Evolutionary conservation across 208 protist species (phyloP).

Genomic region (Leishmania guyanensis): DNA sequence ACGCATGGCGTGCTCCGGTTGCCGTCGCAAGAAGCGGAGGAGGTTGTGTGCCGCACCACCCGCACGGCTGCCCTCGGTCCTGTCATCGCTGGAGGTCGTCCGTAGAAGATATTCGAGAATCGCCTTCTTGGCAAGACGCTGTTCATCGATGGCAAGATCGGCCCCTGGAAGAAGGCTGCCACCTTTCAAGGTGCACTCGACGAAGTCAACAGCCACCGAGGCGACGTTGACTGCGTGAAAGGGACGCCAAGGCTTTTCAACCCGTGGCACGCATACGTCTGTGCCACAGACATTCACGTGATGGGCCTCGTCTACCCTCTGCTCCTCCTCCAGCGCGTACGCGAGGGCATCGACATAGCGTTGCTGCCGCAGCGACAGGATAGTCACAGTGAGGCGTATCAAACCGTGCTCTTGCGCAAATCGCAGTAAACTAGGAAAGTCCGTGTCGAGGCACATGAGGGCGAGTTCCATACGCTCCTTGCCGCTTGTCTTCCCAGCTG

Average conservation of each 20-base stretch:
- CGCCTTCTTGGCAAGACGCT: constrained; percentile 29
- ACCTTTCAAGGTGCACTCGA: constrained; percentile 46
- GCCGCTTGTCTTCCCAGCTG: background rate
- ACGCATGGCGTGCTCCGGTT: constrained; percentile 34
- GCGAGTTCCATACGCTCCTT: constrained; percentile 47
- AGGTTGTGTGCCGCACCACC: constrained; percentile 14
- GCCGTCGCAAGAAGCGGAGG: constrained; percentile 38
- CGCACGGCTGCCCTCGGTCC: background rate
- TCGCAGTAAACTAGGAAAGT: constrained; percentile 43
- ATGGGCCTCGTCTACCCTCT: constrained; percentile 4
- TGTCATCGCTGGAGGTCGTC: background rate
- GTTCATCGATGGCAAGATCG: constrained; percentile 34
- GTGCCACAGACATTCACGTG: background rate
- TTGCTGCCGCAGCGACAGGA: constrained; percentile 53
- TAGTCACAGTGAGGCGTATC: constrained; percentile 39
- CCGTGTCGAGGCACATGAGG: constrained; percentile 60
- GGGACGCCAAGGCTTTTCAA: background rate
- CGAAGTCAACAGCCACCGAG: constrained; percentile 37
- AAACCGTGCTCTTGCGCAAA: constrained; percentile 52
- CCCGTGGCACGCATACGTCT: background rate
- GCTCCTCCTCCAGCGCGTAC: constrained; percentile 34
- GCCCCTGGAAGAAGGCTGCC: constrained; percentile 29
- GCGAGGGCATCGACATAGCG: constrained; percentile 64
- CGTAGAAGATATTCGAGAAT: constrained; percentile 46
- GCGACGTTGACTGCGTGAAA: background rate